These are phyloP conservation scores for Lipomyces yamanashiensis DNA, from an alignment of 805 yeast genomes.

Conservation along the genomic window DNA sequence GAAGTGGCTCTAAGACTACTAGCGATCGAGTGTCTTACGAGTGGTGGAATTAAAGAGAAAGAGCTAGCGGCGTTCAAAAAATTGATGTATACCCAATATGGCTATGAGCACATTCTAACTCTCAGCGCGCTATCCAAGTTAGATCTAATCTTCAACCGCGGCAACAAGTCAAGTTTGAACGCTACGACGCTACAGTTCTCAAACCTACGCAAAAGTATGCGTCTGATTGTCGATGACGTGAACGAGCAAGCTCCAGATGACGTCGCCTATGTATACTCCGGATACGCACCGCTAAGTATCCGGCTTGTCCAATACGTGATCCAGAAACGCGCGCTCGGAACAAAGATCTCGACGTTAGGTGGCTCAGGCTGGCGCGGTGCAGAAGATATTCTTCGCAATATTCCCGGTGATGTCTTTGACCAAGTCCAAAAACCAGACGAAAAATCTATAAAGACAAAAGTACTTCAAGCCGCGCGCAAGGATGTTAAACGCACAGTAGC, in stretches of 20 bases:
- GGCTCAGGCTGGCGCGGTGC: conserved; percentile 49
- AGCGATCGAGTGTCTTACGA: conserved; percentile 62
- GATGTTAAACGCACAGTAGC: conserved; percentile 42
- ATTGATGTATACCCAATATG: conserved; percentile 67
- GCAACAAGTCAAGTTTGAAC: conserved; percentile 37
- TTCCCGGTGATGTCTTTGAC: conserved; percentile 48
- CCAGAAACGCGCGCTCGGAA: conserved; percentile 48
- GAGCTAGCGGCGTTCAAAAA: conserved; percentile 62
- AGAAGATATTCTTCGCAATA: conserved; percentile 46
- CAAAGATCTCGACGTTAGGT: conserved; percentile 23
- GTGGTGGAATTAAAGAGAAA: conserved; percentile 69
- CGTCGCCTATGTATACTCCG: conserved; percentile 73
- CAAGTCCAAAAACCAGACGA: conserved; percentile 40
- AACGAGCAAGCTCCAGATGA: conserved; percentile 51
- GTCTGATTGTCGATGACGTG: conserved; percentile 42
- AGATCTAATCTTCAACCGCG: conserved; percentile 52
- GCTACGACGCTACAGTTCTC: conserved; percentile 48
- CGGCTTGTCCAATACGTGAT: conserved; percentile 74
- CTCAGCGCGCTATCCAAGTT: conserved; percentile 56
- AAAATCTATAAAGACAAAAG: conserved; percentile 32
- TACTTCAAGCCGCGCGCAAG: conserved; percentile 35
- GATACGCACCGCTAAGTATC: conserved; percentile 75
- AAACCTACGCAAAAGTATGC: conserved; percentile 53
- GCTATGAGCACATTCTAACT: conserved; percentile 56
- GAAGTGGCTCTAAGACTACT: conserved; percentile 58